phyloP scores from a whole-genome alignment of 148 eudicot genomes.

The Nepenthes gracilis region DNA sequence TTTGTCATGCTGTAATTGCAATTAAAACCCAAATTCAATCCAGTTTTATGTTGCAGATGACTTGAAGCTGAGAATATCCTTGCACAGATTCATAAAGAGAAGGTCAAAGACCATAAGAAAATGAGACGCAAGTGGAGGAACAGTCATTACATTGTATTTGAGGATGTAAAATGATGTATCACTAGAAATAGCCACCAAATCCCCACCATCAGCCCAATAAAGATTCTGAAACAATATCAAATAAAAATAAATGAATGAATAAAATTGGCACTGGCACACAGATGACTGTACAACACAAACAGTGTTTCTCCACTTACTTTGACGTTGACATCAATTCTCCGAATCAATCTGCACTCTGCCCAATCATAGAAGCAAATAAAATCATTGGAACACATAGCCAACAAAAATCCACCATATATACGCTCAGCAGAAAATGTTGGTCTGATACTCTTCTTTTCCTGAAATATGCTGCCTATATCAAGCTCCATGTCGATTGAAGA shows the following conservation, averaged over 20 bases:
- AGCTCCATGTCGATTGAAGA: neutral
- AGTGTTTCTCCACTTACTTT: slow-evolving; percentile 44
- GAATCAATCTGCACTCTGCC: slow-evolving; percentile 91
- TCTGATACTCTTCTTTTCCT: slow-evolving; percentile 93
- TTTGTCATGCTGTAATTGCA: slow-evolving; percentile 69
- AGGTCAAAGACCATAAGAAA: neutral
- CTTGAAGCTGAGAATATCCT: neutral
- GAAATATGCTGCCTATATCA: slow-evolving; percentile 12
- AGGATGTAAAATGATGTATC: slow-evolving; percentile 94
- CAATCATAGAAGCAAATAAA: slow-evolving; percentile 97
- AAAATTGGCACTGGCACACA: neutral
- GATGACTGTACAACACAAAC: slow-evolving; percentile 1
- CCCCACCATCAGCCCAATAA: slow-evolving; percentile 99
- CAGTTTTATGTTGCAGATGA: neutral
- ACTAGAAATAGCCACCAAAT: slow-evolving; percentile 91
- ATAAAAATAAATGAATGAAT: slow-evolving; percentile 3
- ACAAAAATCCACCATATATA: slow-evolving; percentile 73
- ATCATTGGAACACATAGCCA: slow-evolving; percentile 97
- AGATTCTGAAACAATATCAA: slow-evolving; percentile 49
- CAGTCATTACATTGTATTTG: slow-evolving; percentile 70
- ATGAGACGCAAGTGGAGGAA: neutral
- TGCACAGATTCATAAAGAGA: neutral
- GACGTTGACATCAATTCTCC: slow-evolving; percentile 88
- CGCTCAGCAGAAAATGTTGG: slow-evolving; percentile 96
- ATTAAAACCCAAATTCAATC: neutral